Evolutionary conservation across 2,329 filamentous ascomycete species (phyloP), one percentile per base, ranked within the genome.

Genomic region (Talaromyces sp.): DNA sequence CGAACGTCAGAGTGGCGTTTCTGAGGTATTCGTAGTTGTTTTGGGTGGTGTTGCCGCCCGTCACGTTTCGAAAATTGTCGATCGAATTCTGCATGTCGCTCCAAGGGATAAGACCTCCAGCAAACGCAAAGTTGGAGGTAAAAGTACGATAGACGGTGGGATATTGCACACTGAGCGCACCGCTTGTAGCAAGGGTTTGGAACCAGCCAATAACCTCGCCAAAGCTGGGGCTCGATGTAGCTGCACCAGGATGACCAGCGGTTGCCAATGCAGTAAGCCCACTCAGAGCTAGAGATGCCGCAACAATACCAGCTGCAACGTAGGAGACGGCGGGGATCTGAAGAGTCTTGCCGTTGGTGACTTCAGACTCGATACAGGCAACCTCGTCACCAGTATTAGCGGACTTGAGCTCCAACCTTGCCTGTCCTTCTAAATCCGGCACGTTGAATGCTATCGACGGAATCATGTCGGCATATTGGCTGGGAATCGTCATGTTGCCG

Each of bases 161-260:
- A 70, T 97, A 93, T 71, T 89, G 87, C 71, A 96, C 93, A 66
- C 91, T 96, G 76, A 97, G 84, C 95, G 98, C 98, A 69, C 95
- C 93, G 77, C 95, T 97, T 82, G 95, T 90, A 33, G 95, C 93
- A 83, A 98, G 90, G 59, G 90, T 89, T 78, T 98, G 93, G 77
- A 98, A 97, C 87, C 91, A 96, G 67, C 89, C 88, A 70, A 97
- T 85, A 57, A 96, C 88, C 73, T 97, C 92, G 52, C 84, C 84
- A 75, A 98, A 97, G 62, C 89, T 91, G 31, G 95, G 95, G 71
- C 92, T 95, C 47, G 89, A 82, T 11, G 89, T 84, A 2, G 87
- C 83, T 13, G 83, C 82, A 14, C 88, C 90, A 11, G 84, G 80
- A 22, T 84, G 83, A 19, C 88, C 77, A 9, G 84, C 86, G 43